A percentile compares a stretch with the other conserved stretches of the same genome.
phyloP scores from a whole-genome alignment of 805 yeast genomes.

The Myxozyma monticola region DNA sequence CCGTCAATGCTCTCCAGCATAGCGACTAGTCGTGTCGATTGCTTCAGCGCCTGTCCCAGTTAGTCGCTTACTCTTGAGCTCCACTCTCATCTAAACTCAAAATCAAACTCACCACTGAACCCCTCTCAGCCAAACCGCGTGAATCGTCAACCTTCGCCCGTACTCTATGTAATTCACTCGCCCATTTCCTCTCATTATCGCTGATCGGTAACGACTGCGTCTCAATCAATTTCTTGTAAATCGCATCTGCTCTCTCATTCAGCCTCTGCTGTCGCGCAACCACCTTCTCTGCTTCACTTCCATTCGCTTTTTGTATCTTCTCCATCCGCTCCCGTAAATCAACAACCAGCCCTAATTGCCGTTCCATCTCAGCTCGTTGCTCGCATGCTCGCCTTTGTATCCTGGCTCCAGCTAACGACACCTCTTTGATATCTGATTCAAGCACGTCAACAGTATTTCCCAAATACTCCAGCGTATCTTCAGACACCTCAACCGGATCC shows the following conservation, averaged over 20 bases:
- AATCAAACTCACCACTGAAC: no score
- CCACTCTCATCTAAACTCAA: no score
- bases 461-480: constrained; percentile 32
- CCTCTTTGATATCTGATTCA: constrained; percentile 33
- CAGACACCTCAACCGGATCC: constrained; percentile 32
- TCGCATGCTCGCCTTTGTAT: constrained; percentile 17
- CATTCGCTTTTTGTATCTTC: no score
- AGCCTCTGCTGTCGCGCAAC: constrained; percentile 41
- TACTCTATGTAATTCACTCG: constrained; percentile 45
- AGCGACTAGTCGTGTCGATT: no score
- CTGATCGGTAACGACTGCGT: constrained; percentile 41
- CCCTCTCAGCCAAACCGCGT: no score
- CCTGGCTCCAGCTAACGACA: constrained; percentile 7
- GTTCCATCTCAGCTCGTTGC: constrained; percentile 46
- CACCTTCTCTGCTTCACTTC: constrained; percentile 20
- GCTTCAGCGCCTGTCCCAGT: no score
- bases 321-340: constrained; percentile 23
- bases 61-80: no score
- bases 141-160: constrained; percentile 33
- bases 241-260: constrained; percentile 37
- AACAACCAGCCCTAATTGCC: constrained; percentile 42
- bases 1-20: no score
- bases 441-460: constrained; percentile 30
- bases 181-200: constrained; percentile 49
- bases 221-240: constrained; percentile 37